These are phyloP conservation scores for Ophiostoma ulmi DNA, from an alignment of 2,329 filamentous ascomycete species.

Conservation along the genomic window DNA sequence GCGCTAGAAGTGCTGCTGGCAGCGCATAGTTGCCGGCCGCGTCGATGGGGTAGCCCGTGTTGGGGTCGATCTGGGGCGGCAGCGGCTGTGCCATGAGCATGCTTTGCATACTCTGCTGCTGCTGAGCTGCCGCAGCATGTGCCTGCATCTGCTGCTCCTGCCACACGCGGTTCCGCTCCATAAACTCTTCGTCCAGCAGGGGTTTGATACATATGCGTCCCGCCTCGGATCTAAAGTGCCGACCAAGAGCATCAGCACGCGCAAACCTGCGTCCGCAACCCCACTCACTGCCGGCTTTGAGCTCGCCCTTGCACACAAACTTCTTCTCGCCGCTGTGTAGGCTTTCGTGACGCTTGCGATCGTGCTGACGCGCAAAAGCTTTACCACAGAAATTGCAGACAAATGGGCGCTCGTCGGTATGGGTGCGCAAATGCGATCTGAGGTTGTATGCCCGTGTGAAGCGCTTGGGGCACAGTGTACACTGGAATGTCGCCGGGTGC, in stretches of 20 bases:
- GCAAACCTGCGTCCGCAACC: constrained; percentile 91
- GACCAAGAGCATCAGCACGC: constrained; percentile 86
- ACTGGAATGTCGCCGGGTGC: constrained; percentile 96
- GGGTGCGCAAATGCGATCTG: constrained; percentile 88
- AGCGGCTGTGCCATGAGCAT: constrained; percentile 47
- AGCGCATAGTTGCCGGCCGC: constrained; percentile 58
- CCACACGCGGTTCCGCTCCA: constrained; percentile 70
- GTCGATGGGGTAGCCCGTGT: constrained; percentile 55
- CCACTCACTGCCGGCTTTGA: constrained; percentile 80
- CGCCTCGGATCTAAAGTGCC: constrained; percentile 93
- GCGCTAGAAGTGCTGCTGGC: constrained; percentile 81
- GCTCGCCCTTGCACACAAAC: constrained; percentile 89
- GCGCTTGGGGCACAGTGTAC: constrained; percentile 84
- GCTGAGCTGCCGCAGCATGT: constrained; percentile 34
- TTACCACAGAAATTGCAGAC: constrained; percentile 96
- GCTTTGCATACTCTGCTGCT: constrained; percentile 43
- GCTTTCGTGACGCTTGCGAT: constrained; percentile 94
- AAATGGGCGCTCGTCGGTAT: constrained; percentile 95
- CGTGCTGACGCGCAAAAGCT: constrained; percentile 94
- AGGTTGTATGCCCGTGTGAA: constrained; percentile 97
- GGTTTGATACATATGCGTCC: constrained; percentile 95
- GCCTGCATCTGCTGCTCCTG: constrained; percentile 65
- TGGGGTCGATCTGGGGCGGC: constrained; percentile 46
- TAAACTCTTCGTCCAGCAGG: constrained; percentile 88
- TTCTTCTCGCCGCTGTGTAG: constrained; percentile 97